Base-by-base conservation (phyloP, 192 early-diverging fungal species). In the Backusella mclennaniae region DNA sequence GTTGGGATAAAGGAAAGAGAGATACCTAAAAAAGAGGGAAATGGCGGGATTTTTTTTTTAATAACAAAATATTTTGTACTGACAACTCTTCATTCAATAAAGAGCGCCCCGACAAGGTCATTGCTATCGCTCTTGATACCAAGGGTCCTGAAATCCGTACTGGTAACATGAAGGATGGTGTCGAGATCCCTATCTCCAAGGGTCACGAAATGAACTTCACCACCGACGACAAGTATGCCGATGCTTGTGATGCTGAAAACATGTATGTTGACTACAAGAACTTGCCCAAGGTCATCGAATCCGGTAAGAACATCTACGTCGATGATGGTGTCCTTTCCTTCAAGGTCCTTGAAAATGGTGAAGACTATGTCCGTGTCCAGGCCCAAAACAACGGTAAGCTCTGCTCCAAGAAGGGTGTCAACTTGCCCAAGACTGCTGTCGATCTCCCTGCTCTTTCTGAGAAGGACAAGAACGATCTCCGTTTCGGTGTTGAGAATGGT, bases 301-400 rank as follows among this genome's bases (percentile, higher is more conserved):
- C 86, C 7, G 92, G 92, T 69, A 90, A 90, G 84, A 83, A 83
- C 26, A 94, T 94, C 80, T 94, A 87, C 72, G 92, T 98, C 75
- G 96, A 98, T 76, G 96, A 98, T 79, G 96, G 96, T 31, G 92
- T 95, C 76, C 88, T 98, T 82, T 92, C 93, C n/a, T 98, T 98
- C 80, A 92, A 92, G 76, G 96, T 98, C 12, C 86, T 95, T 56
- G 93, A 93, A 80, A 85, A 85, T 29, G 46, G 72, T 38, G 85
- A 88, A 15, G 76, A 75, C 31, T 78, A 85, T 29, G 85, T 93
- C 76, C 84, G 80, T 69, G 92, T 91, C 42, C 82, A 85, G 35
- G 91, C 92, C 9, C 82, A 90, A 79, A 96, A 95, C 80, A 89
- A 90, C 79, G 95, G 95, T 53, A 87, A 89, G 71, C 85, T 97